phyloP scores from a whole-genome alignment of 805 yeast genomes.

The Yarrowia osloensis region DNA sequence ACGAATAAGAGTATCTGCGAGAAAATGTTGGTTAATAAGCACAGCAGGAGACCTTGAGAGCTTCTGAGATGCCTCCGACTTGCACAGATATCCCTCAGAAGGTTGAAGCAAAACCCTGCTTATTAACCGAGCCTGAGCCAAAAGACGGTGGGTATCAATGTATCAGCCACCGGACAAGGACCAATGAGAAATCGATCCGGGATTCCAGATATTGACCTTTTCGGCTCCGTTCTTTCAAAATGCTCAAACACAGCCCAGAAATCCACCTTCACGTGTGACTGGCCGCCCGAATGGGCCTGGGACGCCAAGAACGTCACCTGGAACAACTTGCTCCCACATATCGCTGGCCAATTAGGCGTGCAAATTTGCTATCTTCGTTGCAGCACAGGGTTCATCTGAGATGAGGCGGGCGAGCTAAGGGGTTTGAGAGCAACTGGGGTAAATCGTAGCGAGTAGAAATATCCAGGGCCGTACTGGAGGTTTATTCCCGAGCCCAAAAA shows the following conservation, averaged over 20 bases:
- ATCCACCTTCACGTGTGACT: slow-evolving; percentile 2
- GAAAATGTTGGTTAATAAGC: not conserved
- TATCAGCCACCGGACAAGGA: not conserved
- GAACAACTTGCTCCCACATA: slow-evolving; percentile 23
- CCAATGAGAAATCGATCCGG: not conserved
- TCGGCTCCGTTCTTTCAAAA: not conserved
- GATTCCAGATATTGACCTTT: not conserved
- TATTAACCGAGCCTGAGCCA: slow-evolving; percentile 9
- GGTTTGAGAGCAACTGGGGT: not conserved
- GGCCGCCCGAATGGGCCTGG: not conserved
- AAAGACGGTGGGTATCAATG: not conserved
- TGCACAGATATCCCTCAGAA: not conserved
- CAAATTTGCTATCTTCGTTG: slow-evolving; percentile 29
- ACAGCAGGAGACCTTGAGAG: not conserved
- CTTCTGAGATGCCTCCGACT: not conserved
- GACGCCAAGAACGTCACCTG: slow-evolving; percentile 18
- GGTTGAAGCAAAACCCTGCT: slow-evolving; percentile 3
- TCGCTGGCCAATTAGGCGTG: slow-evolving; percentile 28
- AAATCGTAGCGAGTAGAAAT: not conserved
- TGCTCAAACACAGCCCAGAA: not conserved
- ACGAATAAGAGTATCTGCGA: not conserved
- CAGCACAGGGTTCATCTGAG: slow-evolving; percentile 2
- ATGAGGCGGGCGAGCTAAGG: not conserved
- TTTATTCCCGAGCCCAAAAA: not conserved
- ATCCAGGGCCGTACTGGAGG: too few species aligned